Percentiles rank a stretch among this genome's conserved stretches.
These are phyloP conservation scores for Zopfia rhizophila DNA, from an alignment of 2,329 filamentous ascomycete genomes.

Conservation along the genomic window DNA sequence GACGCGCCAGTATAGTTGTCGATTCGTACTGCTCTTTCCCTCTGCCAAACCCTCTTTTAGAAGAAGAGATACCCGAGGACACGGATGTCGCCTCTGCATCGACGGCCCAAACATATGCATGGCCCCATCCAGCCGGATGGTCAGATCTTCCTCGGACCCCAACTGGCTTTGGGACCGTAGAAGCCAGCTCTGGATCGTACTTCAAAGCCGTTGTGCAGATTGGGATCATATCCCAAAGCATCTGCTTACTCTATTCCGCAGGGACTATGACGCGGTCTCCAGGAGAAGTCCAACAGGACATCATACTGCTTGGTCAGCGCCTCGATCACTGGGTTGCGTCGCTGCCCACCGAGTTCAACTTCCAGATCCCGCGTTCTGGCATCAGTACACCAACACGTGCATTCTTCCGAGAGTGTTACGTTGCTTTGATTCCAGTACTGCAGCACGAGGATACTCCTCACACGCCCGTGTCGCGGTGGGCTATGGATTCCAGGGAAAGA, in stretches of 20 bases:
- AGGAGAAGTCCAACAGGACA: too few relatives aligned
- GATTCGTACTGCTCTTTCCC: constrained; percentile 49
- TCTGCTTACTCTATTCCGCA: constrained; percentile 37
- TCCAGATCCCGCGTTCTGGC: constrained; percentile 12
- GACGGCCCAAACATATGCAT: constrained; percentile 8
- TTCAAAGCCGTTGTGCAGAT: constrained; percentile 13
- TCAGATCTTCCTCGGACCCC: constrained; percentile 7
- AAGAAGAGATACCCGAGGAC: constrained; percentile 28
- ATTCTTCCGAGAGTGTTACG: constrained; percentile 15
- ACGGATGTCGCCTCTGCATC: constrained; percentile 18
- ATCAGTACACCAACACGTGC: neutral
- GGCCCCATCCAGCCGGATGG: constrained; percentile 11
- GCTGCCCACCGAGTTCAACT: constrained; percentile 28
- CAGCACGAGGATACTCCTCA: constrained; percentile 39
- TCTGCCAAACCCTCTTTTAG: constrained; percentile 39
- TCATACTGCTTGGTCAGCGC: too few relatives aligned
- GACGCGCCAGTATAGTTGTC: constrained; percentile 52
- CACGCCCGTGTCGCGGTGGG: constrained; percentile 40
- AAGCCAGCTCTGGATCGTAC: too few relatives aligned
- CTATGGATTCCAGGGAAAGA: too few relatives aligned
- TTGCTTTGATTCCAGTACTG: constrained; percentile 34
- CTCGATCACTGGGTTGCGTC: constrained; percentile 33
- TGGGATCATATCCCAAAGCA: constrained; percentile 28
- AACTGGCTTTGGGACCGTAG: constrained; percentile 2
- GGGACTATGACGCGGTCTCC: too few relatives aligned